phyloP scores from a whole-genome alignment of 805 yeast species.

The Nakazawaea populi region DNA sequence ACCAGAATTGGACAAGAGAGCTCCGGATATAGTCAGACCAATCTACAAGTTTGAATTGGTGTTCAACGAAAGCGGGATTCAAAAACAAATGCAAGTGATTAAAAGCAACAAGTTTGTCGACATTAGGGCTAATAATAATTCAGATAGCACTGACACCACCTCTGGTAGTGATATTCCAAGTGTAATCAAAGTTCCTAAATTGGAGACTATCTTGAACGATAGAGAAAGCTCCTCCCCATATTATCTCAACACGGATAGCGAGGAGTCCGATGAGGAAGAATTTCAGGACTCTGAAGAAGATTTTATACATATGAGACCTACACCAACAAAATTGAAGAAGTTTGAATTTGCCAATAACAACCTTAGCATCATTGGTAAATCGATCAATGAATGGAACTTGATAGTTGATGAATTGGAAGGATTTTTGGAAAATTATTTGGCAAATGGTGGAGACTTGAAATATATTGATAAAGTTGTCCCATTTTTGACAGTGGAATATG shows the following conservation, averaged over 20 bases:
- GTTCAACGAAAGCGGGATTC: constrained; percentile 34
- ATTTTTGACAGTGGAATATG: constrained; percentile 8
- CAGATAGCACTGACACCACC: too few species aligned
- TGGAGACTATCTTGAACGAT: background rate
- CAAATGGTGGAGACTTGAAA: background rate
- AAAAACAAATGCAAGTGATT: constrained; percentile 22
- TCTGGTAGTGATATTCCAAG: background rate
- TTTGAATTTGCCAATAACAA: constrained; percentile 5
- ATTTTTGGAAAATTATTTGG: constrained; percentile 18
- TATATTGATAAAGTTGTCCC: constrained; percentile 7
- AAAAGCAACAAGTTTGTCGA: constrained; percentile 1
- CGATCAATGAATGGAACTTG: constrained; percentile 46
- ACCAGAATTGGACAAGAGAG: constrained; percentile 36
- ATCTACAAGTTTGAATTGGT: constrained; percentile 39
- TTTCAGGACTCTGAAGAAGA: constrained; percentile 5
- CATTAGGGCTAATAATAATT: too few species aligned
- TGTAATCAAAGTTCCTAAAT: constrained; percentile 1
- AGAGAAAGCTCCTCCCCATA: background rate
- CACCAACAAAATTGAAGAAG: background rate
- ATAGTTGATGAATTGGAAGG: constrained; percentile 41
- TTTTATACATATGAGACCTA: background rate
- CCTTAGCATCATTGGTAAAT: constrained; percentile 32
- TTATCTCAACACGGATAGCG: constrained; percentile 7
- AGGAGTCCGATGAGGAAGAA: constrained; percentile 14
- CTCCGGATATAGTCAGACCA: constrained; percentile 43